Base-by-base conservation (phyloP, 2,329 filamentous ascomycete species). In the Aspergillus versicolor region DNA sequence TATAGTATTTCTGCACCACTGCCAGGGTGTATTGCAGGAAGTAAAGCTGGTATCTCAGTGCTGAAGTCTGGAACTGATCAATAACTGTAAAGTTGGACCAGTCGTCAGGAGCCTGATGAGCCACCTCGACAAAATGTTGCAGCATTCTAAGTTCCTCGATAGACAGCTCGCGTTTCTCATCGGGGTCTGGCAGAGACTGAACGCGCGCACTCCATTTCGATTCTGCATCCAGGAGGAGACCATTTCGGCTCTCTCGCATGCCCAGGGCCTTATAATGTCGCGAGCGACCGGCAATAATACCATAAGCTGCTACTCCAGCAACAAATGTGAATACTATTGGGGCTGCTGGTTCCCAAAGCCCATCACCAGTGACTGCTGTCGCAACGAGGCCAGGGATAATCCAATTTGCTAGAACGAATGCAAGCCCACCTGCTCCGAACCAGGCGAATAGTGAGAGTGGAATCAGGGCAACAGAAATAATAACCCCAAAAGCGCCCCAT, bases 31-130 rank as follows among this genome's bases (percentile, higher is more conserved):
- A 49, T 17, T 37, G 27, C 12, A 49, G 13, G 8, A 19, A 34
- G 15, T 49, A 49, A 13, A 34, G n/a, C 46, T 49, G 46, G 30
- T 49, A 49, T 2, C 46, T 32, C n/a, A 49, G 30, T 4, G 46
- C 46, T 9, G 46, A 49, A 13, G 46, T 49, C 17, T 49, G 46
- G 46, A 49, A 49, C 32, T 49, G 46, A 17, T 49, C 46, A 5
- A 49, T 49, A 32, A 37, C 46, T n/a, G 12, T 13, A 12, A 17
- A 49, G 19, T 49, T 49, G 8, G 46, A 49, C 13, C 12, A 49
- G 30, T 49, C 46, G 22, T 49, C 46, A 19, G 7, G n/a, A 12
- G 15, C 27, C 46, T 49, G 46, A 17, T 37, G n/a, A 2, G 27
- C 46, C 11, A 49, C 30, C 27, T 49, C 46, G 46, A 49, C 27